Base-by-base conservation (phyloP, 176 grass and related monocot genomes). In the Elymus sibiricus region DNA sequence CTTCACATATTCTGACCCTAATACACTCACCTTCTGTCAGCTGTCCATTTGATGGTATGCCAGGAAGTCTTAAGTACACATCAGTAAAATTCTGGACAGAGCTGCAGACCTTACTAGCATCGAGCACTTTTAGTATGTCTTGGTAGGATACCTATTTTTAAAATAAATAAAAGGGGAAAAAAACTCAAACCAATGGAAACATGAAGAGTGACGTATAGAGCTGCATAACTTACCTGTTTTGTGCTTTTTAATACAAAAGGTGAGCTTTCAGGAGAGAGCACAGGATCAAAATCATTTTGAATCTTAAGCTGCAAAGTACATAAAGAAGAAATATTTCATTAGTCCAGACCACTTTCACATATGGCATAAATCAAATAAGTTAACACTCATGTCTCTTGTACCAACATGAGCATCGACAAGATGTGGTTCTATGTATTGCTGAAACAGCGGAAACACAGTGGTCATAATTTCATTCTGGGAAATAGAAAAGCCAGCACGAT, bases 351-450 rank as follows among this genome's bases (percentile, higher is more conserved):
- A 56, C 81, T 35, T 79, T n/a, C 10, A 74, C 49, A 71, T 27
- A 78, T 68, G 39, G 43, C 26, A 77, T 44, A 69, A 26, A 74
- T 32, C 31, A 81, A 70, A 86, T 24, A 86, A 15, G 27, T 70
- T 4, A 92, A 86, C 53, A 79, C 28, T 87, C 72, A 80, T 87
- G 79, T 92, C 88, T 88, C 64, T 91, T 92, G 97, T 95, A 95
- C 97, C 90, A 95, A 98, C 97, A 95, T 98, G 97, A 92, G 97
- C 97, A 98, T 98, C 88, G 28, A 98, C 94, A 95, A 98, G 97
- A 91, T 98, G 97, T 83, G 97, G 97, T 90, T 98, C 97, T 80
- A 98, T 98, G 76, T 95, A 89, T 78, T 95, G 93, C 71, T 98
- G 93, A 89, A 98, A 98, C 61, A 95, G 85, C 21, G 94, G 97